Evolutionary conservation across 345 rosid genomes (phyloP).

Genomic region (Reutealis trisperma): DNA sequence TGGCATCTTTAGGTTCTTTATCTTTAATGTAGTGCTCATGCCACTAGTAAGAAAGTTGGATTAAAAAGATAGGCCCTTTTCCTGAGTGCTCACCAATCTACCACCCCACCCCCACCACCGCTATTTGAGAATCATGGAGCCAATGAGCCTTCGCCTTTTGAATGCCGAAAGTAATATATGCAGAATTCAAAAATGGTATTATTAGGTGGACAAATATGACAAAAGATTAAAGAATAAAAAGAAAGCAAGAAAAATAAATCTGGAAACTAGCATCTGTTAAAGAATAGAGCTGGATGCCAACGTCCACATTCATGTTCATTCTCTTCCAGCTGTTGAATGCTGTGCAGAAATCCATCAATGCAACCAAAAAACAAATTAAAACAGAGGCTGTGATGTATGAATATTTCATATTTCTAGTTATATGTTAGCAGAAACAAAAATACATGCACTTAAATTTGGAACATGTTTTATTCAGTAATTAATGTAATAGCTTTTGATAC

Average conservation of each 20-base stretch:
- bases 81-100: constrained; percentile 32
- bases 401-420: too few species aligned
- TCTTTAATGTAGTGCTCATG: constrained; percentile 17
- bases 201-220: background rate
- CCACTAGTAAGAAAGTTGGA: constrained; percentile 27
- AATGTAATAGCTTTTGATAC: constrained; percentile 20
- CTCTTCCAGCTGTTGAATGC: background rate
- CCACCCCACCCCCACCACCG: constrained; percentile 28
- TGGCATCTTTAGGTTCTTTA: background rate
- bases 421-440: too few species aligned
- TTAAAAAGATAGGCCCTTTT: constrained; percentile 11
- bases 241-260: background rate
- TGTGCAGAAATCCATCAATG: too few species aligned
- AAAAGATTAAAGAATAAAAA: background rate
- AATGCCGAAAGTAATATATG: constrained; percentile 23
- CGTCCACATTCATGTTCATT: background rate
- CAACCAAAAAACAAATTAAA: too few species aligned
- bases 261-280: background rate
- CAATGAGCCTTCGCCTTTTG: constrained; percentile 23
- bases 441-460: background rate
- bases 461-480: constrained; percentile 11
- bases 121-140: constrained; percentile 8
- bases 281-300: background rate
- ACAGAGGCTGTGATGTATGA: too few species aligned
- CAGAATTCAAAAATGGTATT: constrained; percentile 14